Evolutionary conservation across 805 yeast genomes (phyloP), one percentile per base, ranked within the genome.

Genomic region (Wickerhamiella lipophila): DNA sequence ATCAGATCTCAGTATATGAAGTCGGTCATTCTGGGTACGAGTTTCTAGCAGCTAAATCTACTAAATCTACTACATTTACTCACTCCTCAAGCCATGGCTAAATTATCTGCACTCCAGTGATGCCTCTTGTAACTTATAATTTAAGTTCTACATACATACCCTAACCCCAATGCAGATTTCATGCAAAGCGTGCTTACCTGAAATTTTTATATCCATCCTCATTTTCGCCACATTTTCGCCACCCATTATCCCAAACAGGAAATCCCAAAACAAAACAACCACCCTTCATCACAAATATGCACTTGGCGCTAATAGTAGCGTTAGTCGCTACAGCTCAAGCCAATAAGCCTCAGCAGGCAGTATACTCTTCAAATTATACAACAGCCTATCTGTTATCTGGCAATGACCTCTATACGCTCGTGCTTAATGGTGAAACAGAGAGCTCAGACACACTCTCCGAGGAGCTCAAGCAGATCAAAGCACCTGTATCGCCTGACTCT

Each of bases 401-500:
- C 13, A 32, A 42, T 35, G 32, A 29, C n/a, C 50, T 47, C 12
- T 41, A 35, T 25, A n/a, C 36, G 30, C 47, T 47, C 11, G 26
- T 34, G n/a, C 30, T 47, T 29, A 22, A 45, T 11, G 38, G 42
- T 3, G 19, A 32, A 18, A 39, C 39, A 22, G 42, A 32, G 42
- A n/a, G 21, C 13, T 15, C 29, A 45, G 27, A 34, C 25, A 18
- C 36, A 2, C 35, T 47, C 8, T 15, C 16, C 19, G 5, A 34
- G 34, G 22, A 45, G 9, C 41, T 63, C 16, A 15, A 25, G n/a
- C 39, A 38, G 32, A 51, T 64, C 15, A 38, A 64, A 3, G n/a
- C 56, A 2, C 66, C 67, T 13, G 32, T 15, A 9, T 56, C 61
- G 1, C 41, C 52, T 9, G 56, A 58, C 47, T 32, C 64, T n/a